Conservation (phyloP, 2,329 filamentous ascomycete species). For the Ilyonectria sp. region DNA sequence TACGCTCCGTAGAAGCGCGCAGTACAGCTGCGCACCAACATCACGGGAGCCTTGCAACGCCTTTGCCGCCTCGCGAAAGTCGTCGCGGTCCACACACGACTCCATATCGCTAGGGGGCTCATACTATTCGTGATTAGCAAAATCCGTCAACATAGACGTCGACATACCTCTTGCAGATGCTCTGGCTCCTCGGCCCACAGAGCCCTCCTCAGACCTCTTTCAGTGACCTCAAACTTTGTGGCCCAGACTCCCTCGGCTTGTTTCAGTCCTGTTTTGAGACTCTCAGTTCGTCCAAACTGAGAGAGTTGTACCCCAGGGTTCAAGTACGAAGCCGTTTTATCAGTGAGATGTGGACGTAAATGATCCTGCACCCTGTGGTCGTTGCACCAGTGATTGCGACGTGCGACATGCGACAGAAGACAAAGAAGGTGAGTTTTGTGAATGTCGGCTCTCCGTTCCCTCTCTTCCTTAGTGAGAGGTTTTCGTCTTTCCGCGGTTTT, state of each 20-base stretch:
- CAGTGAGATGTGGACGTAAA: constrained; percentile 76
- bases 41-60: constrained; percentile 87
- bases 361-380: constrained; percentile 76
- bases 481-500: constrained; percentile 61
- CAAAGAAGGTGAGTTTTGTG: constrained; percentile 91
- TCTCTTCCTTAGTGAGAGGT: constrained; percentile 69
- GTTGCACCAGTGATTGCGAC: constrained; percentile 92
- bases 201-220: constrained; percentile 77
- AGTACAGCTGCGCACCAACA: constrained; percentile 91
- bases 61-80: constrained; percentile 81
- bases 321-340: constrained; percentile 77
- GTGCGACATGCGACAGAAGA: constrained; percentile 82
- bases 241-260: constrained; percentile 78
- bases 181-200: constrained; percentile 82
- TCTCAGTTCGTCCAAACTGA: constrained; percentile 83
- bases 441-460: constrained; percentile 75
- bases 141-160: constrained; percentile 4
- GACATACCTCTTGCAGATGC: constrained; percentile 70
- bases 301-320: constrained; percentile 77
- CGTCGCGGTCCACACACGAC: constrained; percentile 75
- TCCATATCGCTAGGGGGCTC: constrained; percentile 76
- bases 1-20: constrained; percentile 85
- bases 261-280: constrained; percentile 84
- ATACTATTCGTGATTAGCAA: constrained; percentile 60
- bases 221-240: constrained; percentile 78